phyloP scores from a whole-genome alignment of 2,329 filamentous ascomycete species.

The Paramyrothecium roridum region DNA sequence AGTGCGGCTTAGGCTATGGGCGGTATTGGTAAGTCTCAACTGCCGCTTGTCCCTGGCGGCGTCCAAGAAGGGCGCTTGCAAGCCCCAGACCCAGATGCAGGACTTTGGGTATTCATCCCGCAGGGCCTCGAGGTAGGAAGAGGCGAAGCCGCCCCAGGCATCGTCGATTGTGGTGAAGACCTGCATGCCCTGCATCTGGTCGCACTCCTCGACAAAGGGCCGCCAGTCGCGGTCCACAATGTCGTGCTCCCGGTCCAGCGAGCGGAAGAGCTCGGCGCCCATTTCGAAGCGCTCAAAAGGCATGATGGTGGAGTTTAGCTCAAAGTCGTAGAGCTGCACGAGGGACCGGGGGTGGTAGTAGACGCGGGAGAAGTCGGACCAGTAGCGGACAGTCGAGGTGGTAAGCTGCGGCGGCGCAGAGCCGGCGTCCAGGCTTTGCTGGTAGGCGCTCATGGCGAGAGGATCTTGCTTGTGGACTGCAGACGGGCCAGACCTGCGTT shows the following conservation, averaged over 20 bases:
- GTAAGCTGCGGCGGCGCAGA: slow-evolving; percentile 63
- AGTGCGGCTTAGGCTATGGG: slow-evolving; percentile 67
- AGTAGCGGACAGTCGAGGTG: slow-evolving; percentile 77
- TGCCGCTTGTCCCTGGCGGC: slow-evolving; percentile 48
- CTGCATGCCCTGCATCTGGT: slow-evolving; percentile 87
- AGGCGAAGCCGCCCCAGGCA: slow-evolving; percentile 76
- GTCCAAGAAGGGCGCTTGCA: slow-evolving; percentile 60
- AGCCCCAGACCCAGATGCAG: slow-evolving; percentile 81
- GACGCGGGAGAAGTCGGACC: slow-evolving; percentile 93
- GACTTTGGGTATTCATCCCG: slow-evolving; percentile 90
- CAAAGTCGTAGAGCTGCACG: slow-evolving; percentile 83
- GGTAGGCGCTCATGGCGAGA: slow-evolving; percentile 72
- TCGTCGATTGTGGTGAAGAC: slow-evolving; percentile 70
- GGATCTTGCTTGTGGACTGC: slow-evolving; percentile 65
- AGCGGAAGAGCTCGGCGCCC: slow-evolving; percentile 72
- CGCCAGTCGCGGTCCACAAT: slow-evolving; percentile 87
- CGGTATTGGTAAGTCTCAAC: slow-evolving; percentile 68
- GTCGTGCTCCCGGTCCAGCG: slow-evolving; percentile 76
- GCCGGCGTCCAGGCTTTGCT: slow-evolving; percentile 74
- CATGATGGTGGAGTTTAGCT: slow-evolving; percentile 74
- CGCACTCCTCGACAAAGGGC: slow-evolving; percentile 87
- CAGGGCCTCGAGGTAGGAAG: slow-evolving; percentile 71
- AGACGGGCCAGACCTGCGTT: slow-evolving; percentile 60
- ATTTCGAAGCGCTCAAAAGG: slow-evolving; percentile 90
- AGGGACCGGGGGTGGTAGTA: slow-evolving; percentile 89